phyloP scores from a whole-genome alignment of 129 eudicot species.

The Ambrosia trifida region DNA sequence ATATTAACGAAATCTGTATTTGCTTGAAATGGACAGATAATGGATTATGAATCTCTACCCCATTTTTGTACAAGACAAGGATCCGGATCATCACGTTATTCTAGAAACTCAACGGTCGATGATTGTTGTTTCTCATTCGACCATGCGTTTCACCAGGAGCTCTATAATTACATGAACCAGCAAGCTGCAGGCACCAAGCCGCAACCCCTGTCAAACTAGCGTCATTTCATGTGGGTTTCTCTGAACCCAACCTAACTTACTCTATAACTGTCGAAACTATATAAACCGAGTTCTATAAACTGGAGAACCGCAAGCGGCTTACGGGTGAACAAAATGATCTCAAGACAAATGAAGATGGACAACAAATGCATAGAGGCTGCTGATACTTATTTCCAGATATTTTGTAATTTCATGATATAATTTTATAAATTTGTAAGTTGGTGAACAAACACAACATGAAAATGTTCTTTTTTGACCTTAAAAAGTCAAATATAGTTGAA shows the following conservation, averaged over 20 bases:
- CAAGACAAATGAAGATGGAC: constrained; percentile 31
- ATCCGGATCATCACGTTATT: constrained; percentile 72
- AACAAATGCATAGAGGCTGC: constrained; percentile 11
- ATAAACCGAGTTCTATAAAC: constrained; percentile 61
- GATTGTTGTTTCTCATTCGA: constrained; percentile 80
- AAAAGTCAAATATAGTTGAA: constrained; percentile 17
- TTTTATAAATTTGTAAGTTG: constrained; percentile 14
- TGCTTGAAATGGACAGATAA: constrained; percentile 60
- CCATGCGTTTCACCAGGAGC: constrained; percentile 76
- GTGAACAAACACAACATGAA: not conserved
- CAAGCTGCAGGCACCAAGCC: constrained; percentile 57
- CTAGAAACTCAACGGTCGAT: constrained; percentile 50
- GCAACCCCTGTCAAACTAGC: constrained; percentile 53
- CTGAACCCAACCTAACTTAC: constrained; percentile 67
- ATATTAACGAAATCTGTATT: constrained; percentile 12
- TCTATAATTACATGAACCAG: constrained; percentile 59
- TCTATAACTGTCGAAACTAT: constrained; percentile 69
- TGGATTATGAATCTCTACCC: constrained; percentile 93
- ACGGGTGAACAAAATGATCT: constrained; percentile 34
- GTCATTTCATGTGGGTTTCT: constrained; percentile 76
- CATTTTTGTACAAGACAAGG: constrained; percentile 97
- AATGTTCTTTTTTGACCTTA: constrained; percentile 24
- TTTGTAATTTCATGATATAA: constrained; percentile 31
- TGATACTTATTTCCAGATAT: constrained; percentile 15
- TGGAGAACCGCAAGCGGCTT: constrained; percentile 59